Percentiles rank a stretch among this genome's conserved stretches.
These are phyloP conservation scores for Rhamnella rubrinervis DNA, from an alignment of 331 rosid species.

Conservation along the genomic window DNA sequence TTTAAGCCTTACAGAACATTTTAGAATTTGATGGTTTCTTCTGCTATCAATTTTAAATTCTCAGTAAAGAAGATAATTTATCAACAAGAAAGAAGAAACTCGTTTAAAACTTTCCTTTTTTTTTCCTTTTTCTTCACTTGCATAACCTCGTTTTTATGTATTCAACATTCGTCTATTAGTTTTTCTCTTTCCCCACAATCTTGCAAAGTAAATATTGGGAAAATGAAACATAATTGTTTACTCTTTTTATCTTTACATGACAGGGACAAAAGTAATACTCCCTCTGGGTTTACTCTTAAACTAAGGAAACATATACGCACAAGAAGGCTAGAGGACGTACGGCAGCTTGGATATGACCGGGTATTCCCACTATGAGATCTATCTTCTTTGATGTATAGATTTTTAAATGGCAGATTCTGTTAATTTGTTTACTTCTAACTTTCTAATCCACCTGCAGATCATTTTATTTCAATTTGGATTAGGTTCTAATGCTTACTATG, in stretches of 20 bases:
- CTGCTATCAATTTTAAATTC: no score
- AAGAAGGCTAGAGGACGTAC: constrained; percentile 94
- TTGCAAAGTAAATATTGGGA: no score
- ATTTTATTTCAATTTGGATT: constrained; percentile 92
- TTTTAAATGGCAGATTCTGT: background rate
- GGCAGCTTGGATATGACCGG: constrained; percentile 99
- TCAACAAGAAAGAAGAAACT: no score
- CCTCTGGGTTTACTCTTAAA: constrained; percentile 95
- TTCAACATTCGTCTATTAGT: background rate
- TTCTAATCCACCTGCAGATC: constrained; percentile 47
- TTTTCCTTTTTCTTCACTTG: no score
- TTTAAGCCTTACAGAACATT: no score
- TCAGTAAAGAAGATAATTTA: no score
- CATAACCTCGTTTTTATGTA: no score
- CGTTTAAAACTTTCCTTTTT: no score
- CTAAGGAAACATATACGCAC: constrained; percentile 92
- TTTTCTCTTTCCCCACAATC: background rate
- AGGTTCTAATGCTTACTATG: constrained; percentile 80
- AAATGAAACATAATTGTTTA: no score
- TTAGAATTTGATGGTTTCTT: no score
- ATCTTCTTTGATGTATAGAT: constrained; percentile 3
- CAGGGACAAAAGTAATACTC: constrained; percentile 96
- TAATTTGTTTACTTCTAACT: background rate
- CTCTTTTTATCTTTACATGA: background rate
- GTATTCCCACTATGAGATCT: constrained; percentile 25